These are phyloP conservation scores for Gossypium gossypioides DNA, from an alignment of 441 rosid species.

Conservation along the genomic window DNA sequence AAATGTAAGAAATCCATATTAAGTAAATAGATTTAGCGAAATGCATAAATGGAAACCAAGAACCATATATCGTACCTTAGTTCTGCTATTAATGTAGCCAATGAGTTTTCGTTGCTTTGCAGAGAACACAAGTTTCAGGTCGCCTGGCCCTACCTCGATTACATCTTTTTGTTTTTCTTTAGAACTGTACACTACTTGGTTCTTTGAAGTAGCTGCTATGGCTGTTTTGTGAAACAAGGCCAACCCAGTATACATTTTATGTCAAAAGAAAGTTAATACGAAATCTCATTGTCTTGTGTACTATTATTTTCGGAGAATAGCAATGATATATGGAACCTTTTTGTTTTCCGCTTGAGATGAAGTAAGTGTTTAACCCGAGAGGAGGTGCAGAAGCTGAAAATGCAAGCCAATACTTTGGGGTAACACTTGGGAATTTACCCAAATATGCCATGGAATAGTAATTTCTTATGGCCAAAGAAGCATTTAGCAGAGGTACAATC, in stretches of 20 bases:
- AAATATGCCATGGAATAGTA: conserved; percentile 32
- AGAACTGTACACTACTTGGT: conserved; percentile 23
- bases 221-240: not conserved
- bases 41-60: not conserved
- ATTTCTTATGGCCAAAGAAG: conserved; percentile 28
- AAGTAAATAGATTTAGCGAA: not conserved
- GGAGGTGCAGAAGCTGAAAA: conserved; percentile 43
- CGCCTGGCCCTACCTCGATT: conserved; percentile 32
- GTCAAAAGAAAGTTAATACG: conserved; percentile 6
- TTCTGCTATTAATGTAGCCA: conserved; percentile 25
- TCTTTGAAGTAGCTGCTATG: conserved; percentile 31
- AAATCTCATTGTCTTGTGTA: not conserved
- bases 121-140: conserved; percentile 29
- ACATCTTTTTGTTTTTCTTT: conserved; percentile 19
- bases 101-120: conserved; percentile 27
- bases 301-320: not conserved
- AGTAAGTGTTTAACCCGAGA: conserved; percentile 41
- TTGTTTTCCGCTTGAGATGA: conserved; percentile 32
- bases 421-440: conserved; percentile 27
- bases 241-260: not conserved
- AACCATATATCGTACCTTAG: conserved; percentile 19
- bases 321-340: conserved; percentile 30
- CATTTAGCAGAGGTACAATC: conserved; percentile 30
- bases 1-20: not conserved
- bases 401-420: conserved; percentile 49